Conservation (phyloP, 805 yeast genomes). For the Pichia paraexigua region DNA sequence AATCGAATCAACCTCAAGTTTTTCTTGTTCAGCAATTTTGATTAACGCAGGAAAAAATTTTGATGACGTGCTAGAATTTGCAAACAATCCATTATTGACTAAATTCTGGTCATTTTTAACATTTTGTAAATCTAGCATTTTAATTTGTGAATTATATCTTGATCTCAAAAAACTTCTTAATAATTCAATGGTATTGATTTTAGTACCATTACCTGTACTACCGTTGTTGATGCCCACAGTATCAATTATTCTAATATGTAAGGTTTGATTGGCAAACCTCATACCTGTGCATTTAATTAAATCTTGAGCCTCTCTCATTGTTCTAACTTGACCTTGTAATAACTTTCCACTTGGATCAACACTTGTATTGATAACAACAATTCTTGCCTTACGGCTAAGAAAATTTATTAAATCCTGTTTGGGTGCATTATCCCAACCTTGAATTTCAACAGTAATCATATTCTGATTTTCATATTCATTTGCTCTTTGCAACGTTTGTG, state of each 20-base stretch:
- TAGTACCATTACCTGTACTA: constrained; percentile 4
- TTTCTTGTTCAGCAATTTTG: constrained; percentile 58
- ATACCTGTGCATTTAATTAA: constrained; percentile 65
- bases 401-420: constrained; percentile 61
- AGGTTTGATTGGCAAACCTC: constrained; percentile 65
- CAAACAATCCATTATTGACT: constrained; percentile 52
- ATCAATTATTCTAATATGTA: constrained; percentile 41
- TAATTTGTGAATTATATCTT: constrained; percentile 57
- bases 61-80: constrained; percentile 36
- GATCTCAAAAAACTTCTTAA: constrained; percentile 52
- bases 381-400: constrained; percentile 56
- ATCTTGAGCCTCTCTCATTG: constrained; percentile 47
- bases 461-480: constrained; percentile 23
- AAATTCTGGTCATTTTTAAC: constrained; percentile 59
- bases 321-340: constrained; percentile 51
- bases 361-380: constrained; percentile 43
- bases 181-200: constrained; percentile 44
- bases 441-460: constrained; percentile 47
- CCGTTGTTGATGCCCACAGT: constrained; percentile 18
- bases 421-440: constrained; percentile 78
- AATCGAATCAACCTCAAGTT: constrained; percentile 56
- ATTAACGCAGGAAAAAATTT: constrained; percentile 87
- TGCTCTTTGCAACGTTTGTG: constrained; percentile 15
- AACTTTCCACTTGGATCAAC: constrained; percentile 44
- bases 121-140: constrained; percentile 60